phyloP scores from a whole-genome alignment of 2,329 filamentous ascomycete species.

The Hypoxylon sp. region DNA sequence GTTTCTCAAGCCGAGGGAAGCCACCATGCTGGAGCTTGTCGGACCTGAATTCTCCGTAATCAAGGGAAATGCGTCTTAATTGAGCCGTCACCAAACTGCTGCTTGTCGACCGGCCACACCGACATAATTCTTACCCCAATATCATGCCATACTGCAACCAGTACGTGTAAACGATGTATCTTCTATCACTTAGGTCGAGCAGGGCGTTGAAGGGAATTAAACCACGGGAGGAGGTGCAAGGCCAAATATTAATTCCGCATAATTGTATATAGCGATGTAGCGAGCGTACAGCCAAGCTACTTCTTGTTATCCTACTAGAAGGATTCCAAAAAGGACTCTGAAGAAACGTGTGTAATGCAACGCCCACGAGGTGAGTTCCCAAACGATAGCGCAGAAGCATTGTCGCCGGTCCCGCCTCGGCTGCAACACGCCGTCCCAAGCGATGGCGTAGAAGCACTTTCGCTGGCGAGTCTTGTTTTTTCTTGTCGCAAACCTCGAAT shows the following conservation, averaged over 20 bases:
- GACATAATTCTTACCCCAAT: conserved; percentile 7
- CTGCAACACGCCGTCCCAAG: conserved; percentile 61
- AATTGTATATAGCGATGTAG: conserved; percentile 43
- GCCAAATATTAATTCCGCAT: conserved; percentile 30
- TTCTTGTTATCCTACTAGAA: conserved; percentile 29
- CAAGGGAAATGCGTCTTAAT: conserved; percentile 36
- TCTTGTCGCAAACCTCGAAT: conserved; percentile 50
- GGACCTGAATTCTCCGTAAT: conserved; percentile 45
- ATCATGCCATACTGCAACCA: conserved; percentile 9
- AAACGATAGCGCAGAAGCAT: conserved; percentile 67
- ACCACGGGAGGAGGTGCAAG: conserved; percentile 27
- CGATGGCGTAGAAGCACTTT: conserved; percentile 63
- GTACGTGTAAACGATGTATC: conserved; percentile 5
- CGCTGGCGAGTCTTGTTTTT: conserved; percentile 52
- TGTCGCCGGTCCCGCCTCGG: conserved; percentile 59
- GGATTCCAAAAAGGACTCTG: conserved; percentile 31
- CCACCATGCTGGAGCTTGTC: conserved; percentile 45
- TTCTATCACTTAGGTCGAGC: conserved; percentile 5
- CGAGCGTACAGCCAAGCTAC: conserved; percentile 39
- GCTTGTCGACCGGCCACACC: conserved; percentile 3
- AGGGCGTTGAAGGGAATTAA: background rate
- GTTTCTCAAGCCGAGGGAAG: conserved; percentile 55
- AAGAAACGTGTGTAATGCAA: conserved; percentile 50
- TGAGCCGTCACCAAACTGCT: conserved; percentile 13
- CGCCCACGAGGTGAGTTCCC: conserved; percentile 53